Conservation (phyloP, 352 stramenopile species). For the Globisporangium megalacanthum region DNA sequence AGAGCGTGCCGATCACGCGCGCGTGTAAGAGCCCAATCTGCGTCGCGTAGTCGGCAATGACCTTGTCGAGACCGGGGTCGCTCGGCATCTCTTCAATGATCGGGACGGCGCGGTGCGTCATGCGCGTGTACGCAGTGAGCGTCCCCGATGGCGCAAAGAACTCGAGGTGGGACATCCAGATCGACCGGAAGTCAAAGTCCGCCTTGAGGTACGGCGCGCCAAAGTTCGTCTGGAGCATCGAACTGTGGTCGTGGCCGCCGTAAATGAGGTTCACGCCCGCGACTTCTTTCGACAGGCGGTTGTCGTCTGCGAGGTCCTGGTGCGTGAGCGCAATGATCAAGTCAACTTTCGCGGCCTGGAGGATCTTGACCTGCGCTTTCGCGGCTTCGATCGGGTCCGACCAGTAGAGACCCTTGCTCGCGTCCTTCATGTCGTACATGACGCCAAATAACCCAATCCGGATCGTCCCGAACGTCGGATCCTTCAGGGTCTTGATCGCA, state of each 20-base stretch:
- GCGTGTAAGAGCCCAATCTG: constrained; percentile 37
- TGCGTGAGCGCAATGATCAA: constrained; percentile 74
- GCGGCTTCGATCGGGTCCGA: constrained; percentile 53
- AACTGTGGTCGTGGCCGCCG: constrained; percentile 65
- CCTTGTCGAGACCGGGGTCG: constrained; percentile 37
- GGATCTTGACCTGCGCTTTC: constrained; percentile 37
- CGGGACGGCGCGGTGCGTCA: constrained; percentile 45
- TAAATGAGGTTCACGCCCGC: constrained; percentile 63
- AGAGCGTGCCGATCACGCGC: constrained; percentile 45
- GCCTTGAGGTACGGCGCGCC: constrained; percentile 70
- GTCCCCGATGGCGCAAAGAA: constrained; percentile 34
- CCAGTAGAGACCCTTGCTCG: constrained; percentile 61
- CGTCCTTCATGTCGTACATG: constrained; percentile 76
- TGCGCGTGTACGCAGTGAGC: constrained; percentile 31
- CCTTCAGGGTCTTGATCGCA: constrained; percentile 42
- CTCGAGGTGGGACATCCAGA: constrained; percentile 60
- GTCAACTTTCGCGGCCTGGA: constrained; percentile 43
- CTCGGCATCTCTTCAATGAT: constrained; percentile 55
- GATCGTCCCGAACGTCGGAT: constrained; percentile 36
- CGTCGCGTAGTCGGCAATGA: constrained; percentile 40
- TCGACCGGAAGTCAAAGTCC: constrained; percentile 67
- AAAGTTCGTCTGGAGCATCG: constrained; percentile 70
- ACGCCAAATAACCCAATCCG: constrained; percentile 65
- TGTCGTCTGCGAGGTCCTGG: constrained; percentile 65
- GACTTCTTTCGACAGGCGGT: constrained; percentile 63